phyloP scores from a whole-genome alignment of 2,329 filamentous ascomycete genomes.

The Colletotrichum shisoi region DNA sequence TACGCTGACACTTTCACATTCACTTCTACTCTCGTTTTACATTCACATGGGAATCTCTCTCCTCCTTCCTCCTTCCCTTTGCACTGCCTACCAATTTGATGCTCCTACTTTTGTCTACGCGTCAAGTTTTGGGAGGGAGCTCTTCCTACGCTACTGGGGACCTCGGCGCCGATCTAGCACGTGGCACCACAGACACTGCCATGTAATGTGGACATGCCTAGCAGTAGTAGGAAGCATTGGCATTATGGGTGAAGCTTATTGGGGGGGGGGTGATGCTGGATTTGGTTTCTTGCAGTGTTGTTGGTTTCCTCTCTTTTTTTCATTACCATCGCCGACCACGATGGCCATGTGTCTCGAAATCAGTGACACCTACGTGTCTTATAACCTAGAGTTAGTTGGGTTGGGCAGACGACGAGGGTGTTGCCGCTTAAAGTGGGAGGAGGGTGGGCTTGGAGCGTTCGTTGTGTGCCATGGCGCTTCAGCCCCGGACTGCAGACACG shows the following conservation, averaged over 20 bases:
- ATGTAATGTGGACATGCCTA: background rate
- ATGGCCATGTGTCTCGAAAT: no score
- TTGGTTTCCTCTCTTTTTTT: background rate
- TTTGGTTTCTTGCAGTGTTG: no score
- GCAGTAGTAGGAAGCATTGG: no score
- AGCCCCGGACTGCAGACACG: background rate
- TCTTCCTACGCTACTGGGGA: background rate
- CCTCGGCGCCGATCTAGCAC: background rate
- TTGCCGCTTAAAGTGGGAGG: background rate
- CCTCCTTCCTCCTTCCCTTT: background rate
- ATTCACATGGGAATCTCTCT: background rate
- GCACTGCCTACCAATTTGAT: background rate
- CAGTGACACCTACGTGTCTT: background rate
- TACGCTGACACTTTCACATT: no score
- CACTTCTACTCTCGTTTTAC: no score
- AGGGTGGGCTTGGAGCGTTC: background rate
- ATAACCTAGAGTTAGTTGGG: background rate
- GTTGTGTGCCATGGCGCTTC: background rate
- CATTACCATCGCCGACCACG: background rate
- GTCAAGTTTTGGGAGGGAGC: background rate
- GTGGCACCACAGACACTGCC: slow-evolving; percentile 26
- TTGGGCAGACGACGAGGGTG: background rate
- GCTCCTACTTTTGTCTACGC: background rate
- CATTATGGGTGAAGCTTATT: no score
- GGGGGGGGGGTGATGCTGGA: no score